These are phyloP conservation scores for Teunomyces stri DNA, from an alignment of 805 yeast species.

Conservation along the genomic window DNA sequence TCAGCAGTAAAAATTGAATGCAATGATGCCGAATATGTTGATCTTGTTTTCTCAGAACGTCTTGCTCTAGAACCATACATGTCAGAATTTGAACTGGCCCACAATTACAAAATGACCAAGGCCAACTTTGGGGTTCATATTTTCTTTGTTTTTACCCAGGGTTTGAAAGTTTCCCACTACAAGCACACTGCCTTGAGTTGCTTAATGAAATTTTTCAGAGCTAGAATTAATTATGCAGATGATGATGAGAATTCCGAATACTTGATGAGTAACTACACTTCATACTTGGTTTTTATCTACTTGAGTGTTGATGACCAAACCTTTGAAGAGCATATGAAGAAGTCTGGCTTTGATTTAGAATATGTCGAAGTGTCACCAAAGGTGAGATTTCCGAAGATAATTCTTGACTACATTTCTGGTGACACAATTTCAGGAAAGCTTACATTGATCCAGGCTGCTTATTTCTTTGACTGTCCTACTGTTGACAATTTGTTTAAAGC, in stretches of 20 bases:
- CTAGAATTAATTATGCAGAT: conserved; percentile 32
- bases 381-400: conserved; percentile 24
- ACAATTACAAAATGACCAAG: conserved; percentile 36
- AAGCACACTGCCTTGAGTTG: conserved; percentile 48
- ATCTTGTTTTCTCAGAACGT: conserved; percentile 30
- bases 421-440: conserved; percentile 19
- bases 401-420: conserved; percentile 24
- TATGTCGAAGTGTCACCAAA: conserved; percentile 7
- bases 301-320: conserved; percentile 23
- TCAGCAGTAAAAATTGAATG: conserved; percentile 24
- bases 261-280: conserved; percentile 1
- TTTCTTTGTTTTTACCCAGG: conserved; percentile 49
- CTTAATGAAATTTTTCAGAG: conserved; percentile 41
- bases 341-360: conserved; percentile 18
- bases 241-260: conserved; percentile 11
- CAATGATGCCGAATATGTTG: conserved; percentile 22
- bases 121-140: conserved; percentile 53
- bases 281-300: conserved; percentile 32
- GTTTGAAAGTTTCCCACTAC: conserved; percentile 57
- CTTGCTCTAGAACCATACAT: conserved; percentile 41
- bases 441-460: conserved; percentile 29
- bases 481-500: conserved; percentile 27
- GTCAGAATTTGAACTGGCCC: conserved; percentile 40
- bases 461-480: conserved; percentile 26
- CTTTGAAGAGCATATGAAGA: conserved; percentile 22